Evolutionary conservation across 2,329 filamentous ascomycete genomes (phyloP).

Genomic region (Cercospora sp.): DNA sequence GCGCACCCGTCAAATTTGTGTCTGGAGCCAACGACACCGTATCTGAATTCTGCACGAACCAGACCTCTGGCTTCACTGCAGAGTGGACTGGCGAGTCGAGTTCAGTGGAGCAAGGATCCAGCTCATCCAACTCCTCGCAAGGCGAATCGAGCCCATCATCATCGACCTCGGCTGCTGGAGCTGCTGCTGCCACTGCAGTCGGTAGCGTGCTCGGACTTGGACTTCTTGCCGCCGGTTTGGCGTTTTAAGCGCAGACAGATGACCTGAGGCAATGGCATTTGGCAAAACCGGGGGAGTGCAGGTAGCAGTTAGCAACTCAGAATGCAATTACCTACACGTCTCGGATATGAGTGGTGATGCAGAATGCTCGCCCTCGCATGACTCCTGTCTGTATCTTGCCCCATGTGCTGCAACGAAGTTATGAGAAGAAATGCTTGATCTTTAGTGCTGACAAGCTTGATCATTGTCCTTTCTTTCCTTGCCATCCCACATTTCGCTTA

Average conservation of each 20-base stretch:
- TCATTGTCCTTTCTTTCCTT: not conserved
- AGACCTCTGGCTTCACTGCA: slow-evolving; percentile 31
- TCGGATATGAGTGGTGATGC: not conserved
- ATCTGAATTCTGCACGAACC: slow-evolving; percentile 32
- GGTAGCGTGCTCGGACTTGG: slow-evolving; percentile 26
- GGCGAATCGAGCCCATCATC: not conserved
- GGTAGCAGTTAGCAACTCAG: not conserved
- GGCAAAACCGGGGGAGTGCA: not conserved
- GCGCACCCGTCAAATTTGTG: slow-evolving; percentile 37
- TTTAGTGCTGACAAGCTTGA: not conserved
- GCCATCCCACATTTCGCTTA: slow-evolving; percentile 1
- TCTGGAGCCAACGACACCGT: slow-evolving; percentile 34
- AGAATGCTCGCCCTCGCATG: not conserved
- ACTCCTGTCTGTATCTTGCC: not conserved
- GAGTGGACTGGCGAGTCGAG: slow-evolving; percentile 22
- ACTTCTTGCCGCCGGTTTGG: slow-evolving; percentile 27
- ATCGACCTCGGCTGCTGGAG: slow-evolving; percentile 21
- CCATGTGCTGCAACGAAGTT: not conserved
- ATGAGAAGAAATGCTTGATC: not conserved
- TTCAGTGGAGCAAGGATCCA: slow-evolving; percentile 2
- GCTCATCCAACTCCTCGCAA: not conserved
- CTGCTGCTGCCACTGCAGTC: slow-evolving; percentile 23
- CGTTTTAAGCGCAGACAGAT: slow-evolving; percentile 15
- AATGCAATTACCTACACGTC: not conserved
- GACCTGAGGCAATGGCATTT: not conserved